Conservation (phyloP, 192 early-diverging fungal genomes). For the Coemansia sp. region DNA sequence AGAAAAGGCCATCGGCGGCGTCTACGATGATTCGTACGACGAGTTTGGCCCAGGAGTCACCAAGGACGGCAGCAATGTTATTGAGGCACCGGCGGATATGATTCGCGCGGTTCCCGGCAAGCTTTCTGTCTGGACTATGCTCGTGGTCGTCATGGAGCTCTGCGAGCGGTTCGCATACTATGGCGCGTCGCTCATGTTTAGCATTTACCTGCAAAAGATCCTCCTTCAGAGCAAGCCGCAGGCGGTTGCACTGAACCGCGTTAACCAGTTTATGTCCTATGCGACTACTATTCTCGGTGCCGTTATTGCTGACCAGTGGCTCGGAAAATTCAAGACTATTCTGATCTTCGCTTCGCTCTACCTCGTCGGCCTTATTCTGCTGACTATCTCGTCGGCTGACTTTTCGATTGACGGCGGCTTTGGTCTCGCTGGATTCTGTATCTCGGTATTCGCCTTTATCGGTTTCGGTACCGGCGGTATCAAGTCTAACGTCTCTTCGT, state of each 20-base stretch:
- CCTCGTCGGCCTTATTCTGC: constrained; percentile 61
- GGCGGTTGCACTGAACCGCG: constrained; percentile 56
- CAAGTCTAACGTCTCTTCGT: constrained; percentile 72
- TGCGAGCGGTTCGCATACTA: constrained; percentile 66
- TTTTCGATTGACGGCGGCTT: constrained; percentile 53
- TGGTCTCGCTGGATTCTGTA: constrained; percentile 63
- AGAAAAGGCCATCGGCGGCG: constrained; percentile 12
- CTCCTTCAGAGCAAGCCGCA: constrained; percentile 50
- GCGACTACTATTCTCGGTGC: constrained; percentile 64
- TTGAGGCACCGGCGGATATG: constrained; percentile 35
- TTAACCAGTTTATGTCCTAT: constrained; percentile 62
- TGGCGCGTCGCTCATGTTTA: constrained; percentile 59
- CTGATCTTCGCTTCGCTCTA: constrained; percentile 64
- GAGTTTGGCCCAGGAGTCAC: constrained; percentile 8
- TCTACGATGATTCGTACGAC: not conserved
- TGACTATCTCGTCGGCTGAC: constrained; percentile 63
- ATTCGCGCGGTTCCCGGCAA: constrained; percentile 50
- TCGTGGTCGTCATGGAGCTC: constrained; percentile 60
- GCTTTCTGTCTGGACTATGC: constrained; percentile 55
- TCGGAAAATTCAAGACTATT: constrained; percentile 74
- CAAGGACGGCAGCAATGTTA: constrained; percentile 13
- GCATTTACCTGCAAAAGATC: constrained; percentile 60
- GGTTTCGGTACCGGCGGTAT: constrained; percentile 77
- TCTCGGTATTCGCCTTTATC: constrained; percentile 65
- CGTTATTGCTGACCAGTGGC: constrained; percentile 70